Percentiles rank a stretch among this genome's conserved stretches.
Evolutionary conservation across 2,329 filamentous ascomycete genomes (phyloP).

Genomic region (Cordyceps militaris): DNA sequence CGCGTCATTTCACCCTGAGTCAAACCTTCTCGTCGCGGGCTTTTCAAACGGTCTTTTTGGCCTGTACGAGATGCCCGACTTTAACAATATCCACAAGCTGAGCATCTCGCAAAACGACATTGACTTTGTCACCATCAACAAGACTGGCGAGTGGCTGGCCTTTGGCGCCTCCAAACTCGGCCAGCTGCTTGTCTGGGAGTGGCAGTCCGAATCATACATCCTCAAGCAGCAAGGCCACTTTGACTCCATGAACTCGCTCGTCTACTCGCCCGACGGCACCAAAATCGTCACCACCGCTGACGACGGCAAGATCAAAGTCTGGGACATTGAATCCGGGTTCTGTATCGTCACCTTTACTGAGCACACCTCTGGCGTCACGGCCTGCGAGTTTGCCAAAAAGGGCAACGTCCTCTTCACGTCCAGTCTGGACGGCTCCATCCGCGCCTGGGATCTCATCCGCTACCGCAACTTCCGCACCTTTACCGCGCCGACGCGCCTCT

Average conservation of each 20-base stretch:
- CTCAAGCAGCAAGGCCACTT: constrained; percentile 97
- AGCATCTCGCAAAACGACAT: constrained; percentile 97
- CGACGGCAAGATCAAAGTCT: constrained; percentile 97
- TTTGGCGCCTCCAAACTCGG: constrained; percentile 94
- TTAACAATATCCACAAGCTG: constrained; percentile 85
- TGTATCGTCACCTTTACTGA: constrained; percentile 98
- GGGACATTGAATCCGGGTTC: constrained; percentile 94
- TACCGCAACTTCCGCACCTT: constrained; percentile 98
- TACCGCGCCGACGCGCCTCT: constrained; percentile 82
- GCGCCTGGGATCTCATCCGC: constrained; percentile 92
- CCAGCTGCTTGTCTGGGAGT: constrained; percentile 97
- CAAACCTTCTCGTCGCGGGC: constrained; percentile 89
- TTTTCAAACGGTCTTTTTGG: constrained; percentile 94
- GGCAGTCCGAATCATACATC: constrained; percentile 98
- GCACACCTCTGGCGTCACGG: constrained; percentile 88
- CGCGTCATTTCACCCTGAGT: constrained; percentile 78
- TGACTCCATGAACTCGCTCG: constrained; percentile 87
- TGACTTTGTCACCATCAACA: constrained; percentile 89
- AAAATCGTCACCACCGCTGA: constrained; percentile 90
- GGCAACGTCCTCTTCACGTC: constrained; percentile 95
- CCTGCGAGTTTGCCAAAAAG: constrained; percentile 89
- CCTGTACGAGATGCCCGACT: constrained; percentile 91
- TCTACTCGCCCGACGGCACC: constrained; percentile 90
- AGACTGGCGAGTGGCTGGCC: constrained; percentile 91
- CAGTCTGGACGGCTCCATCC: constrained; percentile 85